Evolutionary conservation across 768 basidiomycete genomes (phyloP).

Genomic region (Butyriboletus loyo): DNA sequence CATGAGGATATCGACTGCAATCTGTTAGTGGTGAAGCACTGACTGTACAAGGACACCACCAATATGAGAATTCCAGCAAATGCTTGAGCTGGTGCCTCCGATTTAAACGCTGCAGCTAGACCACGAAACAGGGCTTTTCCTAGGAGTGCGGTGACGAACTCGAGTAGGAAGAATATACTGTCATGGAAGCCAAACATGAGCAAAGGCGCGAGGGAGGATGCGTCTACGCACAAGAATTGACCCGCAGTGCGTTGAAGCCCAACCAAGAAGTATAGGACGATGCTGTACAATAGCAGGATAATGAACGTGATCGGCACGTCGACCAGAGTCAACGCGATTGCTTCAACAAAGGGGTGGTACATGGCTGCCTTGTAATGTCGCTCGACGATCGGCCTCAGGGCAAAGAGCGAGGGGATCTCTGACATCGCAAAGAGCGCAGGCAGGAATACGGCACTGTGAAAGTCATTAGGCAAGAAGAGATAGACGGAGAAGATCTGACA

Average conservation of each 20-base stretch:
- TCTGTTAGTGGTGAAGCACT: background rate
- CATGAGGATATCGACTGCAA: background rate
- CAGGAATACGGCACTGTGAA: slow-evolving; percentile 52
- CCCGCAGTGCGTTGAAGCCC: slow-evolving; percentile 49
- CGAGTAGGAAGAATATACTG: slow-evolving; percentile 58
- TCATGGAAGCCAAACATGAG: background rate
- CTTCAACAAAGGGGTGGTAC: slow-evolving; percentile 50
- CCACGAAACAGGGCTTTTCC: slow-evolving; percentile 79
- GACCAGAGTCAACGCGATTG: slow-evolving; percentile 44
- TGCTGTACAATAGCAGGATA: slow-evolving; percentile 33
- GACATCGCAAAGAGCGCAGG: slow-evolving; percentile 58
- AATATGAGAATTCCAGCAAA: slow-evolving; percentile 52
- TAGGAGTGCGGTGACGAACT: slow-evolving; percentile 54
- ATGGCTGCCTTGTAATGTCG: slow-evolving; percentile 45
- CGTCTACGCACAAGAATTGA: slow-evolving; percentile 62
- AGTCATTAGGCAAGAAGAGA: background rate
- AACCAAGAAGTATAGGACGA: slow-evolving; percentile 60
- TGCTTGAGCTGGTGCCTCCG: slow-evolving; percentile 61
- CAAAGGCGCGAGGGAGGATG: slow-evolving; percentile 3
- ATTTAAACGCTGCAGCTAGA: slow-evolving; percentile 56
- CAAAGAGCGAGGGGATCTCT: slow-evolving; percentile 49
- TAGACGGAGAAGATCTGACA: slow-evolving; percentile 40
- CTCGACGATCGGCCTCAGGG: slow-evolving; percentile 43
- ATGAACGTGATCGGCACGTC: slow-evolving; percentile 43
- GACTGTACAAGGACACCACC: slow-evolving; percentile 49